Percentiles rank a stretch among this genome's conserved stretches.
Conservation (phyloP, 495 filamentous ascomycete genomes). For the Neurospora hispaniola region DNA sequence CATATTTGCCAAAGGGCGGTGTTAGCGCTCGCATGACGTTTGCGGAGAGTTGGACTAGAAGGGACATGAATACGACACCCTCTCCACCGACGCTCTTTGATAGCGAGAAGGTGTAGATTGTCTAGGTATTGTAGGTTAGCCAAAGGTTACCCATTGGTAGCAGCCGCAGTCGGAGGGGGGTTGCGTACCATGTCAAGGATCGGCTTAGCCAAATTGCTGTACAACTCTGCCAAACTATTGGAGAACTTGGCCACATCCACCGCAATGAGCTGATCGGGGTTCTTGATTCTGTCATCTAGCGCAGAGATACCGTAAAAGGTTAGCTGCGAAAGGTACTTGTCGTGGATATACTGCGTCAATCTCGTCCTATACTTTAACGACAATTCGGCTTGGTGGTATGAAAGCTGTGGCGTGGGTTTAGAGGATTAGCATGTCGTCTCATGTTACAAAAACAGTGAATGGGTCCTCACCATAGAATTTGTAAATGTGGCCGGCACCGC, state of each 20-base stretch:
- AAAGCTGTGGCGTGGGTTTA: conserved; percentile 46
- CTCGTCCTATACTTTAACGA: conserved; percentile 85
- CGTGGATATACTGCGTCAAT: conserved; percentile 84
- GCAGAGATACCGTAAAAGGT: conserved; percentile 96
- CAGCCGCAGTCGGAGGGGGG: background rate
- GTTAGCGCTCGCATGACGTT: conserved; percentile 89
- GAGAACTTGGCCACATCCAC: conserved; percentile 95
- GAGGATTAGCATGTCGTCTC: conserved; percentile 1
- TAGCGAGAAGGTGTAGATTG: conserved; percentile 87
- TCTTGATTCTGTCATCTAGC: conserved; percentile 95
- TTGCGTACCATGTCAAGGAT: conserved; percentile 69
- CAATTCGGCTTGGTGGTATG: conserved; percentile 93
- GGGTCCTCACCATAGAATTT: conserved; percentile 78
- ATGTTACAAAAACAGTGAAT: background rate
- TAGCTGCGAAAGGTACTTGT: conserved; percentile 88
- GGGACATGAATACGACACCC: conserved; percentile 84
- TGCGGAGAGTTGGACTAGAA: conserved; percentile 87
- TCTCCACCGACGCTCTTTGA: conserved; percentile 91
- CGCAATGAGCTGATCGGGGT: conserved; percentile 93
- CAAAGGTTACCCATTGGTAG: conserved; percentile 4
- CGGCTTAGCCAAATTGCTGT: conserved; percentile 95
- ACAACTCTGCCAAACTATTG: conserved; percentile 86
- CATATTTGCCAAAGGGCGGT: conserved; percentile 96
- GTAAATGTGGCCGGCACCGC: conserved; percentile 97
- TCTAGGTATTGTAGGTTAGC: conserved; percentile 20